Percentiles rank a stretch among this genome's conserved stretches.
These are phyloP conservation scores for Neurospora sp. DNA, from an alignment of 495 filamentous ascomycete species.

Conservation along the genomic window DNA sequence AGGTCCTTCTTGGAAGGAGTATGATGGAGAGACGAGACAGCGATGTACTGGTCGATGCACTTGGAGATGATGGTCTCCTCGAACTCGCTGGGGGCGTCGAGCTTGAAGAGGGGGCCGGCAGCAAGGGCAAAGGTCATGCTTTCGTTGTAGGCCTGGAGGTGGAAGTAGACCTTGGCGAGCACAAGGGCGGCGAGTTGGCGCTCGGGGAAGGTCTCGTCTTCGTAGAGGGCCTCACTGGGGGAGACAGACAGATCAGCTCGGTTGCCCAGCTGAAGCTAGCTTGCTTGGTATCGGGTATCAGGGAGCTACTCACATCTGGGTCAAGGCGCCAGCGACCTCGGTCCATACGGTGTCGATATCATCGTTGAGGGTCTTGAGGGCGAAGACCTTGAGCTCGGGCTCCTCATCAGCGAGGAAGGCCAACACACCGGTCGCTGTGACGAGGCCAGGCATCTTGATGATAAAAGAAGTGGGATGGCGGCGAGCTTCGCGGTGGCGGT, in stretches of 20 bases:
- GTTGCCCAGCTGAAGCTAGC: slow-evolving; percentile 7
- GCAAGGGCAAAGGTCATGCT: slow-evolving; percentile 97
- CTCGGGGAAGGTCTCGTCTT: slow-evolving; percentile 90
- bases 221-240: slow-evolving; percentile 84
- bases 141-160: slow-evolving; percentile 97
- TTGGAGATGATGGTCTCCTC: slow-evolving; percentile 98
- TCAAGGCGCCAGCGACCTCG: slow-evolving; percentile 83
- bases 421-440: slow-evolving; percentile 87
- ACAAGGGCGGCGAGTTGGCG: slow-evolving; percentile 91
- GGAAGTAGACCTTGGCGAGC: slow-evolving; percentile 95
- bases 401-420: slow-evolving; percentile 94
- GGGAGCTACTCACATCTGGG: slow-evolving; percentile 67
- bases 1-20: slow-evolving; percentile 39
- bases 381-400: slow-evolving; percentile 83
- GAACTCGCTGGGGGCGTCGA: slow-evolving; percentile 87
- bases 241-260: slow-evolving; percentile 1
- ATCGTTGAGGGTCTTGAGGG: slow-evolving; percentile 85
- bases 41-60: slow-evolving; percentile 96
- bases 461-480: background rate
- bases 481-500: background rate
- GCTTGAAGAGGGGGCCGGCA: slow-evolving; percentile 88
- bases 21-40: slow-evolving; percentile 64
- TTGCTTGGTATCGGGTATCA: background rate
- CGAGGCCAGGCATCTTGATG: slow-evolving; percentile 75
- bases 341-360: slow-evolving; percentile 96